phyloP scores from a whole-genome alignment of 2,329 filamentous ascomycete genomes.

The Metarhizium sp. region DNA sequence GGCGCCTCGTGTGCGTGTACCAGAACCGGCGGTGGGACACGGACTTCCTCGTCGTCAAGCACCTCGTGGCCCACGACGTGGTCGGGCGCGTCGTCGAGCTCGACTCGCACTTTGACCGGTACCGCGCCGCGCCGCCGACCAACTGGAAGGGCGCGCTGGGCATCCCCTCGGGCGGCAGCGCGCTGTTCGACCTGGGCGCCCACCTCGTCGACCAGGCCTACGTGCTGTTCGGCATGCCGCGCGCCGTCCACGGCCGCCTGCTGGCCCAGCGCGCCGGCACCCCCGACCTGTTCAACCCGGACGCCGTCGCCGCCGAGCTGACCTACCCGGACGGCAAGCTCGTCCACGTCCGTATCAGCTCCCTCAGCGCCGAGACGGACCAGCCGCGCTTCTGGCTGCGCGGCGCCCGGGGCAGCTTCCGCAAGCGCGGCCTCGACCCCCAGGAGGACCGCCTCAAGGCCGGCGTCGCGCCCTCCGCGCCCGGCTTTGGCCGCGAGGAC shows the following conservation, averaged over 20 bases:
- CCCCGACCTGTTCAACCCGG: conserved; percentile 39
- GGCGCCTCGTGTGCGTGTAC: conserved; percentile 55
- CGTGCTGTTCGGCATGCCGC: conserved; percentile 59
- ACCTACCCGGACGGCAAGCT: conserved; percentile 55
- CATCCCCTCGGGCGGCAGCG: conserved; percentile 54
- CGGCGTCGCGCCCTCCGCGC: conserved; percentile 51
- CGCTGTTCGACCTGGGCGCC: conserved; percentile 64
- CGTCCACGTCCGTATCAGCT: conserved; percentile 59
- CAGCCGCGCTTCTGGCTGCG: conserved; percentile 72
- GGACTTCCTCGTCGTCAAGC: conserved; percentile 62
- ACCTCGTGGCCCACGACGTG: conserved; percentile 47
- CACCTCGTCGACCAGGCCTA: conserved; percentile 71
- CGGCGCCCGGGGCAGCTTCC: conserved; percentile 65
- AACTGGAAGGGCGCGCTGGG: conserved; percentile 58
- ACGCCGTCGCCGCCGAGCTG: conserved; percentile 54
- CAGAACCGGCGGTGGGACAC: conserved; percentile 72
- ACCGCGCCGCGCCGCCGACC: conserved; percentile 48
- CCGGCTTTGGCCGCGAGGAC: conserved; percentile 56
- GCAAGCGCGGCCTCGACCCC: conserved; percentile 60
- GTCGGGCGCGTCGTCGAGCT: conserved; percentile 70
- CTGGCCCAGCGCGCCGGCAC: conserved; percentile 51
- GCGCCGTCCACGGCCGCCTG: conserved; percentile 57
- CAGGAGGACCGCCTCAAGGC: conserved; percentile 66
- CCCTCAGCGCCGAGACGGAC: conserved; percentile 57
- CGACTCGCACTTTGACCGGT: conserved; percentile 72